Conservation (phyloP, 176 grass and related monocot species). For the Eragrostis curvula region DNA sequence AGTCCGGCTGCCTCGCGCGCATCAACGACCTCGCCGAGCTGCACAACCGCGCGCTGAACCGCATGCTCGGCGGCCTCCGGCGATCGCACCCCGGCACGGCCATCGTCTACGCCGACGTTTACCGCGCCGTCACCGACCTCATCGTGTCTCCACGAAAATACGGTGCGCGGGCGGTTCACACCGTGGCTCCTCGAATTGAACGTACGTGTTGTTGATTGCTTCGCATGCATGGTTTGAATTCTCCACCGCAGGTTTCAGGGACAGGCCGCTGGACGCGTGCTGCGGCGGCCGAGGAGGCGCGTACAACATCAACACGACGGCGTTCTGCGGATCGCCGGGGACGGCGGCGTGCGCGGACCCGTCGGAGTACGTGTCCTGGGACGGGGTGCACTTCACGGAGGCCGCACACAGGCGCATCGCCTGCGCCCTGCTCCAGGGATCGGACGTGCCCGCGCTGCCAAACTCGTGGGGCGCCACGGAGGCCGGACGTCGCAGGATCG, state of each 20-base stretch:
- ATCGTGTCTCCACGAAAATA: slow-evolving; percentile 18
- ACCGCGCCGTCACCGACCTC: slow-evolving; percentile 39
- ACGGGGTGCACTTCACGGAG: slow-evolving; percentile 30
- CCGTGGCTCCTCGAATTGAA: too few relatives aligned
- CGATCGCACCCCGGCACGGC: slow-evolving; percentile 23
- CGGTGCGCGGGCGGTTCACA: not conserved
- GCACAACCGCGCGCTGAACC: slow-evolving; percentile 59
- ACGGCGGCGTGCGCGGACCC: slow-evolving; percentile 10
- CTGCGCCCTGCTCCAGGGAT: not conserved
- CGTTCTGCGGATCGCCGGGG: not conserved
- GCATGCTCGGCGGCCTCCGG: slow-evolving; percentile 32
- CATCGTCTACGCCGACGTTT: slow-evolving; percentile 68
- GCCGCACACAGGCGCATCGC: slow-evolving; percentile 24
- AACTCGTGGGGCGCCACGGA: not conserved
- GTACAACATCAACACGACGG: slow-evolving; percentile 12
- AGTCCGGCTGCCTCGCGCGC: slow-evolving; percentile 55
- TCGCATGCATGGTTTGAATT: too few relatives aligned
- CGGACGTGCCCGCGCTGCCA: not conserved
- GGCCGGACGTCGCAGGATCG: slow-evolving; percentile 3
- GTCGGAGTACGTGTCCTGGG: slow-evolving; percentile 9
- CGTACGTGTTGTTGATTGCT: too few relatives aligned
- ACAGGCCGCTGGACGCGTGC: slow-evolving; percentile 32
- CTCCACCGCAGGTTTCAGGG: not conserved
- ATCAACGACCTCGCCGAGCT: slow-evolving; percentile 52
- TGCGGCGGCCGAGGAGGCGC: slow-evolving; percentile 41